Conservation (phyloP, 495 filamentous ascomycete species). For the Pseudevernia furfuracea region DNA sequence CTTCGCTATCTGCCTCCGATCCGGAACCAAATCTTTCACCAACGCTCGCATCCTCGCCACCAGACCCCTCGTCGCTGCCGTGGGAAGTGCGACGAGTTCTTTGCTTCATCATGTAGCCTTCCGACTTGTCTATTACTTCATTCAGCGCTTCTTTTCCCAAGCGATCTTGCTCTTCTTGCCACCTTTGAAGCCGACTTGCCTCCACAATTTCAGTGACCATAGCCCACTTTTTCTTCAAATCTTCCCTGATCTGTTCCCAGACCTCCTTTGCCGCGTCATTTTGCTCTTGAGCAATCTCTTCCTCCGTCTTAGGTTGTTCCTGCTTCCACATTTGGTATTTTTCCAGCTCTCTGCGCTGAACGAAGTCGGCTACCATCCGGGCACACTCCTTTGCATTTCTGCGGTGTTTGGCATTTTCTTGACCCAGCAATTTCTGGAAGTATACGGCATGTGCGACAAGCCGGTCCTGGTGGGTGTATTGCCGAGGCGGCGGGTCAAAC, state of each 20-base stretch:
- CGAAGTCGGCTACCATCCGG: constrained; percentile 31
- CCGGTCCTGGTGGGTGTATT: constrained; percentile 80
- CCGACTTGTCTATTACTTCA: constrained; percentile 67
- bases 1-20: constrained; percentile 34
- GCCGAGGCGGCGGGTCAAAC: constrained; percentile 61
- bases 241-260: constrained; percentile 63
- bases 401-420: constrained; percentile 67
- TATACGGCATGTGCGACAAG: constrained; percentile 71
- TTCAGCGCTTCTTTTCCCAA: constrained; percentile 75
- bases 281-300: constrained; percentile 49
- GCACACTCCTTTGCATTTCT: constrained; percentile 59
- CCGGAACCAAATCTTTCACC: constrained; percentile 33
- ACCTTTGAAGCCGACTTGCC: constrained; percentile 58
- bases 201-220: constrained; percentile 69
- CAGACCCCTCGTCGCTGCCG: constrained; percentile 34
- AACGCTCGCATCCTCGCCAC: constrained; percentile 42
- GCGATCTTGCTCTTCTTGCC: constrained; percentile 79
- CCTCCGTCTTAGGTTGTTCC: constrained; percentile 59
- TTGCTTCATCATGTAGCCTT: constrained; percentile 44
- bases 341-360: constrained; percentile 34
- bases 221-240: constrained; percentile 70
- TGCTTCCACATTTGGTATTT: constrained; percentile 54
- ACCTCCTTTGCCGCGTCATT: constrained; percentile 41
- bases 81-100: constrained; percentile 46
- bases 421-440: constrained; percentile 67